Base-by-base conservation (phyloP, 2,329 filamentous ascomycete genomes). In the Periglandula ipomoeae region DNA sequence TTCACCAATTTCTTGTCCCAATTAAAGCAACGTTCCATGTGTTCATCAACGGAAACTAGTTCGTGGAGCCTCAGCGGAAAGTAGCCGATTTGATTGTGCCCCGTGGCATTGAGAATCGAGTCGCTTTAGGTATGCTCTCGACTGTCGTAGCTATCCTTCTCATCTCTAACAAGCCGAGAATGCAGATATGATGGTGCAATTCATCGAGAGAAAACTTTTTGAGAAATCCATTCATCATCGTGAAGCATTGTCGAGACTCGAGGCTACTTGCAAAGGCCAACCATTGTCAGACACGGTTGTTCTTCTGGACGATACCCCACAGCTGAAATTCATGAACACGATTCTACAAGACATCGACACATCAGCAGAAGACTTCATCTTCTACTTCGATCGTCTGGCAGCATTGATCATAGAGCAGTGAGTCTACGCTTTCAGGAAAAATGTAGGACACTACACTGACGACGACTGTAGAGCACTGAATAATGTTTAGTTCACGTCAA, bases 21-120 rank as follows among this genome's bases (percentile, higher is more conserved):
- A 10, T 19, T 5, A 35, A 15, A n/a, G n/a, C 4, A 24, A 26
- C 13, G 19, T 39, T n/a, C 26, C 17, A 9, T 34, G n/a, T 17
- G 22, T 24, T 41, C 40, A 47, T 22, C 15, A 30, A n/a, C 43
- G 22, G 15, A 10, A 30, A 24, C 34, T 5, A 81, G 75, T 97
- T 81, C 61, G 93, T 98, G 49, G 85, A 95, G 54, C 93, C 93
- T 30, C 93, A 98, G 65, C 78, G 89, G 48, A 85, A 89, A 57
- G 83, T 91, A 43, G 89, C 89, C 77, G 91, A 98, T 63, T 85
- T 98, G 48, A 97, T 98, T 50, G 87, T 98, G 9, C 93, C 93
- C 3, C 80, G 93, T 59, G 93, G 93, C 22, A 89, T 97, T 55
- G 88, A 98, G 64, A 98, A 98, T 61, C 82, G 81, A 54, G 93